These are phyloP conservation scores for Aspergillus sp. DNA, from an alignment of 2,329 filamentous ascomycete species.

Conservation along the genomic window DNA sequence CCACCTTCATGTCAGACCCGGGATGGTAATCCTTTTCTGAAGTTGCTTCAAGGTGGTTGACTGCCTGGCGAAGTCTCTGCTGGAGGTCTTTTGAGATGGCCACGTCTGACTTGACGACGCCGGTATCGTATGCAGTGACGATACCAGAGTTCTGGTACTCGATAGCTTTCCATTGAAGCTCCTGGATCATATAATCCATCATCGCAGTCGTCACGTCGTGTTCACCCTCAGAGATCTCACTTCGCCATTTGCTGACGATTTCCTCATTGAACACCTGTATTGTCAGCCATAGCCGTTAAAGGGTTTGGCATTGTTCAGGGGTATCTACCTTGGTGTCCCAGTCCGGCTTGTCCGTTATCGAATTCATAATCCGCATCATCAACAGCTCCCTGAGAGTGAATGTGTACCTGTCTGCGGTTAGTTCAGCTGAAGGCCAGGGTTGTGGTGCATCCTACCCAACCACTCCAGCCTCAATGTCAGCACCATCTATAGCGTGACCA, in stretches of 20 bases:
- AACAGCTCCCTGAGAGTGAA: not conserved
- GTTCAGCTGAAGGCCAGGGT: too few relatives aligned
- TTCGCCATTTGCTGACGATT: conserved; percentile 1
- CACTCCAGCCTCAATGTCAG: too few relatives aligned
- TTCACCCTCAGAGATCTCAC: not conserved
- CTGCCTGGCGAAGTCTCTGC: conserved; percentile 46
- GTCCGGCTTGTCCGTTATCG: not conserved
- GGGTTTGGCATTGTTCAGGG: not conserved
- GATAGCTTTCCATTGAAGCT: not conserved
- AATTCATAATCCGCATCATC: not conserved
- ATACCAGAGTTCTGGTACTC: not conserved
- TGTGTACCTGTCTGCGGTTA: not conserved
- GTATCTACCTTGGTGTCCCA: not conserved
- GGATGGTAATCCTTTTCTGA: conserved; percentile 59
- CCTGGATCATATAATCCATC: not conserved
- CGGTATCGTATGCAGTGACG: conserved; percentile 38
- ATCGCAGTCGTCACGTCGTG: not conserved
- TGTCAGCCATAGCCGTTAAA: not conserved
- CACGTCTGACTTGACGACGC: conserved; percentile 56
- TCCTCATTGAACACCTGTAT: not conserved
- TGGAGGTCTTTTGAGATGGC: conserved; percentile 43
- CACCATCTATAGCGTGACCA: too few relatives aligned
- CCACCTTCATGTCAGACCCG: conserved; percentile 55
- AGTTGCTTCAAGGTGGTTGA: conserved; percentile 51
- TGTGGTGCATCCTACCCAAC: too few relatives aligned